Evolutionary conservation across 345 rosid species (phyloP), one percentile per base, ranked within the genome.

Genomic region (Reutealis trisperma): DNA sequence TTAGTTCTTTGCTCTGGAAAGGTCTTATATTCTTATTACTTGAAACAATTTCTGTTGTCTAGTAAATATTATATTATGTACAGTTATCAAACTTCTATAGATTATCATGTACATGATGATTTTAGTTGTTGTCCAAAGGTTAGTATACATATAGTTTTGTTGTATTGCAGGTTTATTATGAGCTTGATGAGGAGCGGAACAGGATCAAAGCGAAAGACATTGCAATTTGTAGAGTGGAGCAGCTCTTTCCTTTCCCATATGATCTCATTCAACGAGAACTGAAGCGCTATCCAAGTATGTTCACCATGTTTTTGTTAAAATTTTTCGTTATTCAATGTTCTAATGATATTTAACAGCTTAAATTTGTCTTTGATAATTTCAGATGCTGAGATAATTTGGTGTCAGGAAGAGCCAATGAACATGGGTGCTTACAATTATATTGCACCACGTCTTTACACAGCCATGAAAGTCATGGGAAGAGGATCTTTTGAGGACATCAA

Each of bases 1-100:
- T 86, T 94, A 75, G 86, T 91, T 70, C 98, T 94, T 67, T 94
- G 98, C 81, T 94, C 98, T 58, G 98, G 98, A 79, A 94, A 91
- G 95, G 98, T 64, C 21, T 19, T 42, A 2, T 37, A 37, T 7
- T 37, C 41, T 37, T 37, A 37, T 6, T 4, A 37, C 41, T 37
- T 37, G 41, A 37, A 37, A 37, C 41, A 37, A 37, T 37, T 37
- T 37, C 5, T 21, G 18, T 24, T 8, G n/a, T 68, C 51, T 15
- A 47, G 1, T 10, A 12, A 47, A 5, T 42, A 42, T 27, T 27
- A 27, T 27, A 27, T 27, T 27, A 27, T 27, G 30, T 27, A 27
- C 1, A 27, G 37, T 34, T 34, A 34, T 34, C 37, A 4, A 37
- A 37, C 41, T 37, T 37, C 4, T 37, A 37, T 4, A 37, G 41